Evolutionary conservation across 106 monocot genomes (phyloP), one percentile per base, ranked within the genome.

Genomic region (Hemerocallis citrina): DNA sequence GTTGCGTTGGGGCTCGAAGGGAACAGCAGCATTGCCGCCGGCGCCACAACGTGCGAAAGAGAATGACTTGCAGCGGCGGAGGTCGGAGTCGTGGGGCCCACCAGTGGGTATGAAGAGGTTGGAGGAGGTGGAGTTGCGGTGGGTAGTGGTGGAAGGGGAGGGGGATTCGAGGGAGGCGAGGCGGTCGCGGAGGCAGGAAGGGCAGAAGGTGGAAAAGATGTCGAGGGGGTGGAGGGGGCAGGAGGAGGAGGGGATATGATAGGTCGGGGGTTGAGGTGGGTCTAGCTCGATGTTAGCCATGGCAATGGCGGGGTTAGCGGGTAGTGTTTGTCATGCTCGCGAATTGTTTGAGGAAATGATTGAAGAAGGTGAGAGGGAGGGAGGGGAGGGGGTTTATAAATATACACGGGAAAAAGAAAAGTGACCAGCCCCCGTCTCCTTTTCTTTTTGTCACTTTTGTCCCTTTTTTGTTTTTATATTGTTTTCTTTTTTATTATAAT

Each of bases 61-160:
- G 79, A 88, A 88, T 15, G 88, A 88, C 67, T 80, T 79, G 70
- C 80, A 88, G 13, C 88, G 83, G 14, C 88, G 82, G 28, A 88
- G 83, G 51, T 81, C 71, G 48, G 54, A 67, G 16, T 52, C 57
- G n/a, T n/a, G n/a, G n/a, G n/a, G n/a, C n/a, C n/a, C n/a, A n/a
- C n/a, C n/a, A n/a, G n/a, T n/a, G n/a, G 68, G 41, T 13, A 12
- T 31, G 57, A 72, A 68, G 62, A 88, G 83, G 46, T 79, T 59
- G 10, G 79, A 83, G 49, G 76, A 65, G 5, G 73, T 76, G 59
- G 79, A 76, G 64, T 73, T 79, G 13, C 85, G 85, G 59, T 62
- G 77, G 24, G 80, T 42, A 67, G 81, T 47, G 63, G 76, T 25
- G 44, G n/a, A n/a, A n/a, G 74, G 27, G 66, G 59, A 11, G 52